Evolutionary conservation across 257 asterid species (phyloP).

Genomic region (Solanum sejunctum): DNA sequence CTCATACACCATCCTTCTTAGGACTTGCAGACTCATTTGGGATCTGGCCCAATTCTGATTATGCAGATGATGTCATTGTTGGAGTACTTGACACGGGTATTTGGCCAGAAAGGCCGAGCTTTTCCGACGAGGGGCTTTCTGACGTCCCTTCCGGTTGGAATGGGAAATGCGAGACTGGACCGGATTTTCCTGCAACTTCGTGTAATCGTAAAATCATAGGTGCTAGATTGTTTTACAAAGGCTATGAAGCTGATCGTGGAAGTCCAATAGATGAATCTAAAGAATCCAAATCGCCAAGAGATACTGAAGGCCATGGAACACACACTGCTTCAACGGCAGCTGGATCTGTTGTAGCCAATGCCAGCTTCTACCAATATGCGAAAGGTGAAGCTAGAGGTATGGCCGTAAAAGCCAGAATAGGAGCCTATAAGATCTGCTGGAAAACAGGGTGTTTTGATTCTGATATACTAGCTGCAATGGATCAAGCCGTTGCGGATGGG

Average conservation of each 20-base stretch:
- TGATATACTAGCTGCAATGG: conserved; percentile 77
- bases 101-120: conserved; percentile 84
- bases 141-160: conserved; percentile 58
- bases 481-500: conserved; percentile 62
- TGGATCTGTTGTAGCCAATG: conserved; percentile 58
- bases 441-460: conserved; percentile 65
- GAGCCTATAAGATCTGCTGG: conserved; percentile 83
- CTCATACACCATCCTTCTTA: conserved; percentile 61
- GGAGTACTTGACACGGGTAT: conserved; percentile 86
- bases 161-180: conserved; percentile 47
- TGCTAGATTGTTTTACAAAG: conserved; percentile 49
- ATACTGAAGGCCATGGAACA: conserved; percentile 86
- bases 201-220: conserved; percentile 78
- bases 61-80: conserved; percentile 67
- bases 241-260: conserved; percentile 35
- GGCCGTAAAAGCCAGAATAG: conserved; percentile 74
- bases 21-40: conserved; percentile 58
- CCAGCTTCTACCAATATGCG: conserved; percentile 62
- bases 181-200: conserved; percentile 42
- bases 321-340: conserved; percentile 89
- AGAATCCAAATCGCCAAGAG: conserved; percentile 54
- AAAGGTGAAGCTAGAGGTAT: conserved; percentile 84
- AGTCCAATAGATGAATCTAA: conserved; percentile 24
- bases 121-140: conserved; percentile 58
- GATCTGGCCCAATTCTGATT: conserved; percentile 71